A percentile compares a stretch with the other conserved stretches of the same genome.
Conservation (phyloP, 805 yeast genomes). For the Ogataea angusta region DNA sequence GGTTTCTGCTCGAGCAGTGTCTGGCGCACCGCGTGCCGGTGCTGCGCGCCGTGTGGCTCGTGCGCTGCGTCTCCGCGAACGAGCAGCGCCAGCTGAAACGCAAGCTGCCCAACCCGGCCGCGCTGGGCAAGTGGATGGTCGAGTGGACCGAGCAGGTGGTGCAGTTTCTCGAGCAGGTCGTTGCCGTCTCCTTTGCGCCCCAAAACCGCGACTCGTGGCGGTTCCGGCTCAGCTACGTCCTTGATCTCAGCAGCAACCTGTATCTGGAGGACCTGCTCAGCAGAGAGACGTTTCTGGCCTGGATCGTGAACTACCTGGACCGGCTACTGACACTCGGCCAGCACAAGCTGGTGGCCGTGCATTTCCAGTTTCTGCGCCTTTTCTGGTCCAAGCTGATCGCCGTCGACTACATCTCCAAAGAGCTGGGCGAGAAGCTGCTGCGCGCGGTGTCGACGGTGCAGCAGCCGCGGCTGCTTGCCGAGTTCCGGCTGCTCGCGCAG, state of each 20-base stretch:
- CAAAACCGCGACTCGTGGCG: constrained; percentile 39
- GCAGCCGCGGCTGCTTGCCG: constrained; percentile 19
- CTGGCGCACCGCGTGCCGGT: constrained; percentile 66
- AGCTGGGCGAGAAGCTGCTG: constrained; percentile 58
- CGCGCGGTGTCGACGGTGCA: constrained; percentile 19
- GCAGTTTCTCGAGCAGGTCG: constrained; percentile 51
- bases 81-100: constrained; percentile 61
- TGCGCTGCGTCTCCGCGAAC: constrained; percentile 80
- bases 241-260: constrained; percentile 59
- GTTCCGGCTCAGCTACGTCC: constrained; percentile 53
- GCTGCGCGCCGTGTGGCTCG: constrained; percentile 85
- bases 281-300: constrained; percentile 54
- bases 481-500: constrained; percentile 34
- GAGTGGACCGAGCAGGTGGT: constrained; percentile 91
- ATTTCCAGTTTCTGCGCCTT: constrained; percentile 52
- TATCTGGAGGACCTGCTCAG: constrained; percentile 70
- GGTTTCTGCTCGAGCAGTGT: constrained; percentile 69
- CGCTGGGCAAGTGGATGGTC: constrained; percentile 64
- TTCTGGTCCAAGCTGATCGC: constrained; percentile 70
- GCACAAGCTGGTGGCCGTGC: constrained; percentile 20
- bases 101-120: constrained; percentile 32
- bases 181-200: constrained; percentile 39
- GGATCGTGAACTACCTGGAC: constrained; percentile 55
- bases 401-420: constrained; percentile 58
- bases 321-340: constrained; percentile 18